Percentiles rank a stretch among this genome's conserved stretches.
These are phyloP conservation scores for Lentinula sp. DNA, from an alignment of 768 basidiomycete species.

Conservation along the genomic window DNA sequence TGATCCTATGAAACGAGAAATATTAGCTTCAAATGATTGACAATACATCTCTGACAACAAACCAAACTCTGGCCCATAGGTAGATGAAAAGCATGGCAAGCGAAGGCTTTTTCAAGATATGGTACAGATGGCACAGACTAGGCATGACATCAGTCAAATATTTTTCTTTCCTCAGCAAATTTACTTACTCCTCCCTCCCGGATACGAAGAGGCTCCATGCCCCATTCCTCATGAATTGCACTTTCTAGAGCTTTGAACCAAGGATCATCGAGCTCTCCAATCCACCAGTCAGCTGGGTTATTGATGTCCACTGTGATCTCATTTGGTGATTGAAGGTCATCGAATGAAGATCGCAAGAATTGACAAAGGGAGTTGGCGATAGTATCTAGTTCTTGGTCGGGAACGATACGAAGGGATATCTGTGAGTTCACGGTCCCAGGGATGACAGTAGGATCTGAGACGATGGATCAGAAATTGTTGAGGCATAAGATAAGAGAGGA, in stretches of 20 bases:
- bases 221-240: conserved; percentile 86
- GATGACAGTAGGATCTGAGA: conserved; percentile 79
- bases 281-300: conserved; percentile 94
- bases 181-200: conserved; percentile 85
- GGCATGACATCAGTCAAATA: conserved; percentile 5
- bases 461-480: not conserved
- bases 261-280: conserved; percentile 76
- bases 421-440: conserved; percentile 80
- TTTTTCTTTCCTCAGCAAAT: not conserved
- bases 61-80: conserved; percentile 92
- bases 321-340: conserved; percentile 60
- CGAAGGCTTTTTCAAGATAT: conserved; percentile 87
- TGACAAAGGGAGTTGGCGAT: conserved; percentile 57
- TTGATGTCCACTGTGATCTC: conserved; percentile 65
- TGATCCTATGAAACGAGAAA: conserved; percentile 50
- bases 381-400: conserved; percentile 78
- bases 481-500: not conserved
- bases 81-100: conserved; percentile 85
- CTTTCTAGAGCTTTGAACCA: conserved; percentile 86
- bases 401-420: conserved; percentile 89
- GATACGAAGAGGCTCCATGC: conserved; percentile 76
- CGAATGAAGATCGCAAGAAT: conserved; percentile 57
- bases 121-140: conserved; percentile 94
- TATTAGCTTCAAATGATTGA: conserved; percentile 5
- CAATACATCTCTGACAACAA: conserved; percentile 17